These are phyloP conservation scores for Yamadazyma tumulicola DNA, from an alignment of 805 yeast species.

Conservation along the genomic window DNA sequence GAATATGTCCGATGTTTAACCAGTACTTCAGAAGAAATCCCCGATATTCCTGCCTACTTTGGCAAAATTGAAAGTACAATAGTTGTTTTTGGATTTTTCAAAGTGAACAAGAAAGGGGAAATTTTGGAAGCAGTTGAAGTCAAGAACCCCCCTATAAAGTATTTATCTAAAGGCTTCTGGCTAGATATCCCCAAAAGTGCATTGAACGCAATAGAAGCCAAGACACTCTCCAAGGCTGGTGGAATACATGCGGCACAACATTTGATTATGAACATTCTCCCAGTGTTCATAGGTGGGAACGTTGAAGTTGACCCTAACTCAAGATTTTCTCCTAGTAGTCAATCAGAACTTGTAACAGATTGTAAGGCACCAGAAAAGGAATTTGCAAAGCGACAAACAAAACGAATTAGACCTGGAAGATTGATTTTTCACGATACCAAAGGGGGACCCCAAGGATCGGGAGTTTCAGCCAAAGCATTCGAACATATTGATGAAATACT, in stretches of 20 bases:
- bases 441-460: slow-evolving; percentile 79
- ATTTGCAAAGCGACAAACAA: slow-evolving; percentile 70
- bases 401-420: slow-evolving; percentile 80
- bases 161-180: slow-evolving; percentile 83
- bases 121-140: slow-evolving; percentile 95
- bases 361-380: slow-evolving; percentile 98
- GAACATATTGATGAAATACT: slow-evolving; percentile 70
- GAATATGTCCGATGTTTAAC: slow-evolving; percentile 57
- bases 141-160: slow-evolving; percentile 74
- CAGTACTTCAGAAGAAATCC: slow-evolving; percentile 15
- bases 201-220: slow-evolving; percentile 52
- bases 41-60: slow-evolving; percentile 60
- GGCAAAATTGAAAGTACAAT: slow-evolving; percentile 74
- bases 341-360: slow-evolving; percentile 76
- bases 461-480: slow-evolving; percentile 75
- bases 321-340: slow-evolving; percentile 22
- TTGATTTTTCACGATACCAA: slow-evolving; percentile 78
- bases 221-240: slow-evolving; percentile 70
- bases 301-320: slow-evolving; percentile 44
- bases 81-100: slow-evolving; percentile 89
- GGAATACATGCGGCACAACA: slow-evolving; percentile 98
- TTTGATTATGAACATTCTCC: slow-evolving; percentile 75
- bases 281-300: slow-evolving; percentile 68
- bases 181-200: slow-evolving; percentile 75
- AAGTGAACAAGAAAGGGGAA: slow-evolving; percentile 68